Evolutionary conservation across 345 rosid species (phyloP).

Genomic region (Gossypium ekmanianum): DNA sequence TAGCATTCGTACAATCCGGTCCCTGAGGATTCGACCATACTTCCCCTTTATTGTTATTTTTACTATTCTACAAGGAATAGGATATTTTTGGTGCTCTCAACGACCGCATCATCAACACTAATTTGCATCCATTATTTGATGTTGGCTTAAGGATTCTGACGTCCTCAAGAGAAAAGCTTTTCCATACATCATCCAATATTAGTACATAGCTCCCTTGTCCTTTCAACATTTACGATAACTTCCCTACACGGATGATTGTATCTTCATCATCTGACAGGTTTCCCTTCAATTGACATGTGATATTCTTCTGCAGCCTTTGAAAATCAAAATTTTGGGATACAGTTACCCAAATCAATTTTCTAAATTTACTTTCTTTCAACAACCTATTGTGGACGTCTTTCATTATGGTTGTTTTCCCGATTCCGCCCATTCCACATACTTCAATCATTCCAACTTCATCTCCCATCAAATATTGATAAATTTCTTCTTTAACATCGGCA

Average conservation of each 20-base stretch:
- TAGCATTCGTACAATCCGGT: no score
- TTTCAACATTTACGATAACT: not conserved
- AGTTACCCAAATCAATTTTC: no score
- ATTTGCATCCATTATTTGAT: not conserved
- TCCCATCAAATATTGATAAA: not conserved
- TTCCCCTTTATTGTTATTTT: no score
- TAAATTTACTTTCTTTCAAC: no score
- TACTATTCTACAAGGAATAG: no score
- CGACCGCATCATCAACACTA: not conserved
- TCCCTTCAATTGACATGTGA: not conserved
- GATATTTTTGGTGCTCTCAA: no score
- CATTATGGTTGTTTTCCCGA: not conserved
- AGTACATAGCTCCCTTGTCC: not conserved
- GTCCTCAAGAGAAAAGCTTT: no score
- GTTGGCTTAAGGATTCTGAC: conserved; percentile 16
- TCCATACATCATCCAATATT: not conserved
- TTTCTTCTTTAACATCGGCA: not conserved
- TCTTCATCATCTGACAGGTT: not conserved
- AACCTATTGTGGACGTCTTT: no score
- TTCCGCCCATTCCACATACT: conserved; percentile 23
- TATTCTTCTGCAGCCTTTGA: not conserved
- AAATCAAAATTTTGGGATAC: not conserved
- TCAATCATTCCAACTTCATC: not conserved
- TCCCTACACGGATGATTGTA: no score
- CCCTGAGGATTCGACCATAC: no score